Evolutionary conservation across 192 early-diverging fungal species (phyloP).

Genomic region (Podila epigama): DNA sequence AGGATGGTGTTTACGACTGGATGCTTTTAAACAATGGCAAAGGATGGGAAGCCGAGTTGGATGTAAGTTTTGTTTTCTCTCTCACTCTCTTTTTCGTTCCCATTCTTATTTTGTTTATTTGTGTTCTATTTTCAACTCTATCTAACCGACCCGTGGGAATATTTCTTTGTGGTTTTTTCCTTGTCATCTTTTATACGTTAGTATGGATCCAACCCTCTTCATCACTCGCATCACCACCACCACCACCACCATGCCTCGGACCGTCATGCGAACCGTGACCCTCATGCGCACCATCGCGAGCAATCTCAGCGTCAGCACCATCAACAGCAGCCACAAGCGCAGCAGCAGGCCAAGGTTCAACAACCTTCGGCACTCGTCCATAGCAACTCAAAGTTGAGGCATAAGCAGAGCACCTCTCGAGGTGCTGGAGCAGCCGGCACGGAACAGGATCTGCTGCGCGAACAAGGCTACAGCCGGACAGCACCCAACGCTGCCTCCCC

Average conservation of each 20-base stretch:
- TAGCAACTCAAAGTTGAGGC: slow-evolving; percentile 45
- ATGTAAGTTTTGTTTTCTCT: slow-evolving; percentile 24
- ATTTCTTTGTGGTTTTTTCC: not conserved
- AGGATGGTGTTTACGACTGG: slow-evolving; percentile 98
- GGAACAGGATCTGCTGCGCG: slow-evolving; percentile 36
- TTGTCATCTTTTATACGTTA: not conserved
- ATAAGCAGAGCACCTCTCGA: slow-evolving; percentile 24
- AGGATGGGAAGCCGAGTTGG: slow-evolving; percentile 55
- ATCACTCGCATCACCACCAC: slow-evolving; percentile 23
- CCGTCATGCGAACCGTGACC: slow-evolving; percentile 27
- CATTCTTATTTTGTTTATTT: not conserved
- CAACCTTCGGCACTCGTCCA: slow-evolving; percentile 35
- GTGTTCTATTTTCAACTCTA: not conserved
- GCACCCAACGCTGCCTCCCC: slow-evolving; percentile 14
- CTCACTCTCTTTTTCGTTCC: not conserved
- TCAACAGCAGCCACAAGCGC: slow-evolving; percentile 13
- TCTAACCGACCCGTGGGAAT: not conserved
- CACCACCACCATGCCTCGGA: slow-evolving; percentile 25
- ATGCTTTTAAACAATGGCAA: slow-evolving; percentile 69
- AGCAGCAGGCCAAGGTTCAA: slow-evolving; percentile 17
- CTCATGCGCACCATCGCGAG: slow-evolving; percentile 7
- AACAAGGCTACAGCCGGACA: slow-evolving; percentile 36
- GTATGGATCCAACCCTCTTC: slow-evolving; percentile 31
- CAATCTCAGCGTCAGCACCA: slow-evolving; percentile 30
- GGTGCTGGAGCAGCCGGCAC: not conserved